These are phyloP conservation scores for Aureobasidium sp. DNA, from an alignment of 2,329 filamentous ascomycete species.

Conservation along the genomic window DNA sequence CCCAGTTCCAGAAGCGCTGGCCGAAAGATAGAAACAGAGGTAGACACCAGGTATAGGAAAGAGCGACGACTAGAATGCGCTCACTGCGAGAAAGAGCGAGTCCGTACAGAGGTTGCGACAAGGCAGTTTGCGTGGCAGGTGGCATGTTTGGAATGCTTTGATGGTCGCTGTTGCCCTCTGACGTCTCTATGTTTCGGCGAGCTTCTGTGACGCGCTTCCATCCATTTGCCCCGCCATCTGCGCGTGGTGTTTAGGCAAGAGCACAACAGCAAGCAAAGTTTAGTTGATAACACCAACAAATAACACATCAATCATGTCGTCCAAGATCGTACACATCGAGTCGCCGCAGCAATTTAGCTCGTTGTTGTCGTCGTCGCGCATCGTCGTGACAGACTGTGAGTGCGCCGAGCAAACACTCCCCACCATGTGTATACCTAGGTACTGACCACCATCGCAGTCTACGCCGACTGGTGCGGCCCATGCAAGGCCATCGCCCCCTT, in stretches of 20 bases:
- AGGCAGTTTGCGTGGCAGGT: neutral
- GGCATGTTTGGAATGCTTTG: neutral
- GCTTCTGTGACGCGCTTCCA: neutral
- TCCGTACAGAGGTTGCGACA: conserved; percentile 18
- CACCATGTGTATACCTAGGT: conserved; percentile 2
- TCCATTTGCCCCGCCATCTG: neutral
- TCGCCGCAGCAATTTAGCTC: conserved; percentile 52
- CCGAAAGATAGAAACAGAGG: conserved; percentile 22
- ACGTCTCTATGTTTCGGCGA: neutral
- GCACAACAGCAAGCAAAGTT: too few species aligned
- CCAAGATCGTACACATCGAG: conserved; percentile 34
- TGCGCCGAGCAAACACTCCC: conserved; percentile 18
- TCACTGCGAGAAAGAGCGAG: conserved; percentile 26
- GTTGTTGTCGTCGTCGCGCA: conserved; percentile 61
- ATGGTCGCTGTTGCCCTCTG: neutral
- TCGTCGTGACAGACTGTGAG: conserved; percentile 87
- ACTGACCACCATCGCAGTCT: conserved; percentile 50
- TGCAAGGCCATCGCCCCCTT: conserved; percentile 77
- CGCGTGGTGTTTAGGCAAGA: too few species aligned
- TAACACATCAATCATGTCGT: conserved; percentile 26
- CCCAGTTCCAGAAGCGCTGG: conserved; percentile 19
- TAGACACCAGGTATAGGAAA: conserved; percentile 25
- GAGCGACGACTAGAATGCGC: conserved; percentile 25
- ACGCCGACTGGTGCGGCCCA: conserved; percentile 76
- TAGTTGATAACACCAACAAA: too few species aligned